Percentiles rank a stretch among this genome's conserved stretches.
Conservation (phyloP, 306 rosid genomes). For the Gastrolobium villosum region DNA sequence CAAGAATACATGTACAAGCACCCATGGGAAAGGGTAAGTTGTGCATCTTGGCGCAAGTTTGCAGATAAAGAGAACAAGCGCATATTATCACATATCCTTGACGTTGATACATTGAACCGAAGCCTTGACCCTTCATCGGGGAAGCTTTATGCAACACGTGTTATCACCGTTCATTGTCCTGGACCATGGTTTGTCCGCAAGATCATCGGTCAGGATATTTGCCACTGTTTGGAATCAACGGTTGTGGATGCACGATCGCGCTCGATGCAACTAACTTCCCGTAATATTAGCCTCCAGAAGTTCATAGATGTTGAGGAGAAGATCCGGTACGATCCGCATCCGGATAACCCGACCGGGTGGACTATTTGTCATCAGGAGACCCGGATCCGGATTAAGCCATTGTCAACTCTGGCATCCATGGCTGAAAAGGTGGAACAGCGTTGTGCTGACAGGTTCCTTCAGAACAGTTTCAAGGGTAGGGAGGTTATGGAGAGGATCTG, state of each 20-base stretch:
- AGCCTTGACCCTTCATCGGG: conserved; percentile 66
- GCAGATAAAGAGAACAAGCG: conserved; percentile 85
- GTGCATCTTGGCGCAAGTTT: conserved; percentile 95
- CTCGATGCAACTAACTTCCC: conserved; percentile 69
- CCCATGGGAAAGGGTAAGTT: conserved; percentile 94
- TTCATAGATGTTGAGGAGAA: conserved; percentile 86
- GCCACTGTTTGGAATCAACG: conserved; percentile 81
- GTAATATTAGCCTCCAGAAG: conserved; percentile 79
- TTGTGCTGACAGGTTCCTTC: conserved; percentile 85
- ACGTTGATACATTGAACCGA: conserved; percentile 82
- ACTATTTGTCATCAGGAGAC: conserved; percentile 89
- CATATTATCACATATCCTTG: conserved; percentile 75
- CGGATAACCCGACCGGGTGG: conserved; percentile 72
- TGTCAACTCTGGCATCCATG: conserved; percentile 87
- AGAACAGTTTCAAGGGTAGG: conserved; percentile 86
- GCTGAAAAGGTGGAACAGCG: conserved; percentile 91
- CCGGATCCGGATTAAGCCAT: conserved; percentile 76
- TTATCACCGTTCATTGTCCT: conserved; percentile 78
- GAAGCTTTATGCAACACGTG: conserved; percentile 80
- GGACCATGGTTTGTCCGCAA: conserved; percentile 86
- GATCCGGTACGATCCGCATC: conserved; percentile 76
- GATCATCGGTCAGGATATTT: conserved; percentile 86
- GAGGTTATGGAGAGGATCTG: conserved; percentile 97
- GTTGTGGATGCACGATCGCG: conserved; percentile 69
- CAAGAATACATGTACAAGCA: conserved; percentile 91